A percentile compares a stretch with the other conserved stretches of the same genome.
These are phyloP conservation scores for Phytophthora megakarya DNA, from an alignment of 352 stramenopile species.

Conservation along the genomic window DNA sequence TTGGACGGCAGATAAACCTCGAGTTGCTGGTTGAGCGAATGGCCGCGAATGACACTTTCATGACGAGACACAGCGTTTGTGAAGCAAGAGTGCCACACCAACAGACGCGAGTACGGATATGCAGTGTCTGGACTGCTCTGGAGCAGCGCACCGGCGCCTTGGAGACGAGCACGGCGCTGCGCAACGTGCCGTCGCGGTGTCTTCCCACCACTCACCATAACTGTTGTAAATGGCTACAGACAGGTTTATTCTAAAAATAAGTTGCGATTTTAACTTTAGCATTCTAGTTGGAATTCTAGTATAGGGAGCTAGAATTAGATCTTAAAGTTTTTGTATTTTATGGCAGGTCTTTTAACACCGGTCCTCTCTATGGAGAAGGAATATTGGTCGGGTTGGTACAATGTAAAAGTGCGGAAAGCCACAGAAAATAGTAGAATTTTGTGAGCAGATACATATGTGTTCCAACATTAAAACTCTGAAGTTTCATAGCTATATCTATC, in stretches of 20 bases:
- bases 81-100: slow-evolving; percentile 74
- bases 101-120: slow-evolving; percentile 44
- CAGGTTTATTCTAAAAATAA: background rate
- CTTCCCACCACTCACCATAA: slow-evolving; percentile 75
- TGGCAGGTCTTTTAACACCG: too few species aligned
- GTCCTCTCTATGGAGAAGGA: too few species aligned
- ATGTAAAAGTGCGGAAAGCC: too few species aligned
- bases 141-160: slow-evolving; percentile 9
- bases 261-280: background rate
- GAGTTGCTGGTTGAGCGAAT: slow-evolving; percentile 72
- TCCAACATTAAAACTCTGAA: too few species aligned
- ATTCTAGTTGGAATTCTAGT: too few species aligned
- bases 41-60: slow-evolving; percentile 43
- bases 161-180: slow-evolving; percentile 32
- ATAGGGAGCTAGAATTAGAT: too few species aligned
- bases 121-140: slow-evolving; percentile 14
- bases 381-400: too few species aligned
- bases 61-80: slow-evolving; percentile 53
- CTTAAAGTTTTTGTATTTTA: too few species aligned
- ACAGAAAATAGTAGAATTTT: too few species aligned
- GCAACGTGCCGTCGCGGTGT: slow-evolving; percentile 35
- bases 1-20: slow-evolving; percentile 61
- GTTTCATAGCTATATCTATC: too few species aligned
- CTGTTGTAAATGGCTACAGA: slow-evolving; percentile 1
- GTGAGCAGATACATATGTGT: too few species aligned